Percentiles rank a stretch among this genome's conserved stretches.
Evolutionary conservation across 192 early-diverging fungal species (phyloP).

Genomic region (Coemansia aciculifera): DNA sequence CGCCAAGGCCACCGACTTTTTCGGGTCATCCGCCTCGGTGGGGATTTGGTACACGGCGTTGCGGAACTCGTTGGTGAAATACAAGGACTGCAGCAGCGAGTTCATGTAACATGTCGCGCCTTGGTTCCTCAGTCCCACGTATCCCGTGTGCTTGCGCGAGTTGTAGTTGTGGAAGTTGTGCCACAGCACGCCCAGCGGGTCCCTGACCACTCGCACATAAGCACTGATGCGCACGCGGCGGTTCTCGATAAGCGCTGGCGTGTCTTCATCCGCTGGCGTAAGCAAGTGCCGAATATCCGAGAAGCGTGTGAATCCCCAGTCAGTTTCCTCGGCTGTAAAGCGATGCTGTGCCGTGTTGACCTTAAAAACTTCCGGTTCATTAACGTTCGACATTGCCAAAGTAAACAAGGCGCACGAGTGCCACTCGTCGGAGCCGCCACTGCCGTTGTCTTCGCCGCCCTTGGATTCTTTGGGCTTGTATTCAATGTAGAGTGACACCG

Average conservation of each 20-base stretch:
- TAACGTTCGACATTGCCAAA: conserved; percentile 71
- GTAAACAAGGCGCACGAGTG: conserved; percentile 83
- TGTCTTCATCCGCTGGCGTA: conserved; percentile 34
- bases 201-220: conserved; percentile 75
- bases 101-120: conserved; percentile 99
- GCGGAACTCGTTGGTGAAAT: conserved; percentile 92
- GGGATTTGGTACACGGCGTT: conserved; percentile 92
- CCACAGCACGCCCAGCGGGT: conserved; percentile 92
- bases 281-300: conserved; percentile 56
- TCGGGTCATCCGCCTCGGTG: conserved; percentile 84
- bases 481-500: conserved; percentile 84
- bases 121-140: conserved; percentile 93
- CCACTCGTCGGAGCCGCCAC: conserved; percentile 56
- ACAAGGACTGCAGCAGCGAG: conserved; percentile 92
- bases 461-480: conserved; percentile 64
- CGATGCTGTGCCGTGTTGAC: conserved; percentile 71
- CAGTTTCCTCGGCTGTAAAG: conserved; percentile 75
- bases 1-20: conserved; percentile 83
- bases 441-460: conserved; percentile 17
- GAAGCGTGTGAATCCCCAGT: conserved; percentile 95
- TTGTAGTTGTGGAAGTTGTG: conserved; percentile 93
- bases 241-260: conserved; percentile 67
- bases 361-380: conserved; percentile 63
- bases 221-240: conserved; percentile 67
- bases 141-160: conserved; percentile 87